Percentiles rank a stretch among this genome's conserved stretches.
phyloP scores from a whole-genome alignment of 2,329 filamentous ascomycete species.

The Aspergillus sergii region DNA sequence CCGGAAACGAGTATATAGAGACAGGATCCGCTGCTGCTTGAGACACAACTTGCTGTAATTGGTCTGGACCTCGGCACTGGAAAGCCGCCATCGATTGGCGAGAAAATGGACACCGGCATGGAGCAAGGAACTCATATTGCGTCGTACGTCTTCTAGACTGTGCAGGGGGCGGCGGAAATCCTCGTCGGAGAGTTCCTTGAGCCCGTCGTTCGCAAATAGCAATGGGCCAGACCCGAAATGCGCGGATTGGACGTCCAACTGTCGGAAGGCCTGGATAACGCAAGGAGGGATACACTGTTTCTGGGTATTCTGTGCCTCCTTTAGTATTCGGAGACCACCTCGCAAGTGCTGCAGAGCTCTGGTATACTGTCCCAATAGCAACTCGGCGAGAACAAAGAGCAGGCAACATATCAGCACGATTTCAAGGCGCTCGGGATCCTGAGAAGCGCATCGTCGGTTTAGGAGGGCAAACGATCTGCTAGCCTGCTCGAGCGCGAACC shows the following conservation, averaged over 20 bases:
- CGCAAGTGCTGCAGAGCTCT: neutral
- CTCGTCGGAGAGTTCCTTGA: neutral
- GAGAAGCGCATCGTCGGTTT: neutral
- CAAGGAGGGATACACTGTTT: neutral
- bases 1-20: neutral
- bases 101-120: neutral
- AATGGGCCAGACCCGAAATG: neutral
- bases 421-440: neutral
- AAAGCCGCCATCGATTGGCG: neutral
- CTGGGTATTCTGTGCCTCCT: neutral
- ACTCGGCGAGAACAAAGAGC: neutral
- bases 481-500: neutral
- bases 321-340: neutral
- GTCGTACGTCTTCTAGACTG: neutral
- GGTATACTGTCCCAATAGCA: neutral
- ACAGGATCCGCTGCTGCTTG: constrained; percentile 5
- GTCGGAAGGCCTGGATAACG: neutral
- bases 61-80: neutral
- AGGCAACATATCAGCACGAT: neutral
- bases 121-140: neutral
- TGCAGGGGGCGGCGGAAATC: neutral
- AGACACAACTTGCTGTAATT: neutral
- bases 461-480: neutral
- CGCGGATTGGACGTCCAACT: neutral
- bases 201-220: neutral